Evolutionary conservation across 163 green algal species (phyloP), one percentile per base, ranked within the genome.

Genomic region (Volvox carteri): DNA sequence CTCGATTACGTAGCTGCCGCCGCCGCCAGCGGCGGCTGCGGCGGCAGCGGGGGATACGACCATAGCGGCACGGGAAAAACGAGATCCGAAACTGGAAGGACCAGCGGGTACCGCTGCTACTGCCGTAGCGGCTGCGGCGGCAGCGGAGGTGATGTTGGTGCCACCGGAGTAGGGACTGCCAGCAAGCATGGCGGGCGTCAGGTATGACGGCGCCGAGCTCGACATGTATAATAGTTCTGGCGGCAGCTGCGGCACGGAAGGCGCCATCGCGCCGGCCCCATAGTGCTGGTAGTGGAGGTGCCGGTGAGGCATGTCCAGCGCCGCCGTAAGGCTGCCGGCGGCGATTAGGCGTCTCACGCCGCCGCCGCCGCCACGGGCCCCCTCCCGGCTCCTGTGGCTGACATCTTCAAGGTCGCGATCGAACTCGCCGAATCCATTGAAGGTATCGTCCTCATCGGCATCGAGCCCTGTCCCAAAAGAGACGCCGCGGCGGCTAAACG

Each of bases 401-500:
- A 37, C 2, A 7, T 72, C 60, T 33, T 72, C 60, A 39, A 7
- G 23, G 18, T 37, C 60, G 60, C 28, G 23, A 28, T 72, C 60
- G 4, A 7, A 23, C 2, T 37, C 60, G 60, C 28, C 60, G 60
- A 39, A 72, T 16, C 4, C 70, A 8, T 3, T 39, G 11, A 58
- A 37, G 5, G 1, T 39, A 56, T 78, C 70, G 70, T 1, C 39
- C 1, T 35, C 73, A 46, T 5, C 44, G 39, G 18, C 70, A 41
- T 56, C 70, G 9, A 18, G 39, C 25, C 70, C 41, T 1, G 41
- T 58, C 14, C 70, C 73, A 25, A 67, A 81, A 14, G 73, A 81
- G n/a, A 85, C 50, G 52, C 42, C 77, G 19, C 33, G 50, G 18
- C 77, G 77, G 77, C 77, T 85, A 52, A 85, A 85, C 23, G 77